These are phyloP conservation scores for Discostella stelligera DNA, from an alignment of 352 stramenopile genomes.

Conservation along the genomic window DNA sequence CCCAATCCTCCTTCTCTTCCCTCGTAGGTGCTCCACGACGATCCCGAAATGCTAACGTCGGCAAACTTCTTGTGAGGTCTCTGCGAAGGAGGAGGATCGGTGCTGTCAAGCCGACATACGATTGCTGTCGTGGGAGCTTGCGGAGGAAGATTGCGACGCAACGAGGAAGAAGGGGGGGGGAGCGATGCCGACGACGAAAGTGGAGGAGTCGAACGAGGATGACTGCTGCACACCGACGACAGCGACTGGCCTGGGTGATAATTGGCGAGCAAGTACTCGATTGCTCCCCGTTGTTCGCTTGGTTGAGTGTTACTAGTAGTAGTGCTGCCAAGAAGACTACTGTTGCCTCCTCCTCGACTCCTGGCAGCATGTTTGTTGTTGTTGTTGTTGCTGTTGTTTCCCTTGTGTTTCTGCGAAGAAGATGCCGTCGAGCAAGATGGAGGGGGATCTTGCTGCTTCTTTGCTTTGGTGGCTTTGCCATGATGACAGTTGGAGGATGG, in stretches of 20 bases:
- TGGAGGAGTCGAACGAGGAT: no score
- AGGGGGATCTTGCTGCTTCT: not conserved
- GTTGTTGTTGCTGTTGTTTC: not conserved
- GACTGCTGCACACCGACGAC: not conserved
- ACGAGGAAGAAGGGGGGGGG: not conserved
- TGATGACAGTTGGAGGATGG: not conserved
- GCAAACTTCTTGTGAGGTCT: not conserved
- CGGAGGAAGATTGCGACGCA: not conserved
- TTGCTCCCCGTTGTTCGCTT: not conserved
- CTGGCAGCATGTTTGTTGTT: not conserved
- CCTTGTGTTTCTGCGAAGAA: not conserved
- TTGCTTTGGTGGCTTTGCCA: not conserved
- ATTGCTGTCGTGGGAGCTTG: not conserved
- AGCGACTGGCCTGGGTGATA: not conserved
- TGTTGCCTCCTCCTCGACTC: not conserved
- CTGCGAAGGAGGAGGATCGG: not conserved
- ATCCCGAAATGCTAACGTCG: not conserved
- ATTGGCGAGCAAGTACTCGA: not conserved
- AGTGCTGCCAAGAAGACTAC: not conserved
- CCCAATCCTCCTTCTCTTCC: no score
- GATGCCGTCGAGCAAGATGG: not conserved
- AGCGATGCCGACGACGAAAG: not conserved
- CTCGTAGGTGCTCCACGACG: constrained; percentile 1
- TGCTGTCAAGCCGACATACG: not conserved
- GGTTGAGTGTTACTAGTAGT: not conserved